Conservation (phyloP, 2,329 filamentous ascomycete species). For the Pseudogymnoascus verrucosus region DNA sequence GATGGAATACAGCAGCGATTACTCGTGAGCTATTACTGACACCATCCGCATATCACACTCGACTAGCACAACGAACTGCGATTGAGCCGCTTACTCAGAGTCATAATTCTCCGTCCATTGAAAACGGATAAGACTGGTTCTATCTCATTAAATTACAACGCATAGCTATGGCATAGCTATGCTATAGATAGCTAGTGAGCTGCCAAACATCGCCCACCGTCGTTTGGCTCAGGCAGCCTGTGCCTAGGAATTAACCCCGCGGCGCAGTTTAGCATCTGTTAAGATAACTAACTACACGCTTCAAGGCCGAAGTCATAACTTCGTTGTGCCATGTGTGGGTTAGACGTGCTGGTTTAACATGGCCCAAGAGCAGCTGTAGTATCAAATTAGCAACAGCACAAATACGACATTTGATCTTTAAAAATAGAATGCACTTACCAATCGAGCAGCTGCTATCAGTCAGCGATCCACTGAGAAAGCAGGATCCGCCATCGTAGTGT, state of each 20-base stretch:
- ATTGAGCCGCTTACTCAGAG: not conserved
- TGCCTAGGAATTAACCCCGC: not conserved
- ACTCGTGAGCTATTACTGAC: not conserved
- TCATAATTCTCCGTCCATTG: not conserved
- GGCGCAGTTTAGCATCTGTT: not conserved
- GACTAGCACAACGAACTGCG: not conserved
- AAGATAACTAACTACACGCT: not conserved
- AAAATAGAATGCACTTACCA: not conserved
- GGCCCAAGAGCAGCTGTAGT: not conserved
- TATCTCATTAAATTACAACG: not conserved
- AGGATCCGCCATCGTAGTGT: constrained; percentile 1
- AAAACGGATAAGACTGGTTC: not conserved
- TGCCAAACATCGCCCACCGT: not conserved
- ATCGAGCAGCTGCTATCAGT: not conserved
- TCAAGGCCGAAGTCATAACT: not conserved
- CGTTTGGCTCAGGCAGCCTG: not conserved
- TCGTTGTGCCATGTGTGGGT: not conserved
- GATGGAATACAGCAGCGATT: not conserved
- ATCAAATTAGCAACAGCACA: not conserved
- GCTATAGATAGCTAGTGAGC: not conserved
- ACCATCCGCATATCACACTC: not conserved
- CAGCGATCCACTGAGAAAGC: not conserved
- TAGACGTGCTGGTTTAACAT: not conserved
- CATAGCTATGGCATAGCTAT: not conserved
- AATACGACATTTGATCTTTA: not conserved